Evolutionary conservation across 202 grass and related monocot genomes (phyloP).

Genomic region (Carex arenaria): DNA sequence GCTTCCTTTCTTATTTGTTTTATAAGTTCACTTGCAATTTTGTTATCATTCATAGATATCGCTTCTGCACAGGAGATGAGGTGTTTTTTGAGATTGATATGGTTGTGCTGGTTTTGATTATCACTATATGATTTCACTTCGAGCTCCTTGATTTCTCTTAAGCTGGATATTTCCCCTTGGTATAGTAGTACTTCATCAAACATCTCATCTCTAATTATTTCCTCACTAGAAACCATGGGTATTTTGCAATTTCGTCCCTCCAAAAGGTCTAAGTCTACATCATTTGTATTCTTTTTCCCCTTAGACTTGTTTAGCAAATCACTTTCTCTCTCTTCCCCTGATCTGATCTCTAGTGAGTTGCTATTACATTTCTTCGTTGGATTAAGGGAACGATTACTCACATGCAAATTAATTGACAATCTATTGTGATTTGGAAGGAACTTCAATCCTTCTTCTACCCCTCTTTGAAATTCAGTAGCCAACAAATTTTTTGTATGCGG

Average conservation of each 20-base stretch:
- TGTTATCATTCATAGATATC: constrained; percentile 34
- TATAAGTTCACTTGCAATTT: constrained; percentile 31
- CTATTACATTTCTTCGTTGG: neutral
- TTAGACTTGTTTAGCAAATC: neutral
- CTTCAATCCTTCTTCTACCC: constrained; percentile 33
- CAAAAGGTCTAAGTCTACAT: constrained; percentile 23
- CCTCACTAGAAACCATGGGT: constrained; percentile 13
- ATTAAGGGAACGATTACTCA: neutral
- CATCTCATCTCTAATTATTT: constrained; percentile 33
- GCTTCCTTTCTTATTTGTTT: constrained; percentile 35
- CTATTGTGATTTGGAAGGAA: constrained; percentile 25
- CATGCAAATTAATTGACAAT: neutral
- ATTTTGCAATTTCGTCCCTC: constrained; percentile 34
- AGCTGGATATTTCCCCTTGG: neutral
- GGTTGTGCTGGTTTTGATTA: constrained; percentile 32
- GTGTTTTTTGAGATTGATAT: constrained; percentile 40
- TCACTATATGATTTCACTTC: constrained; percentile 11
- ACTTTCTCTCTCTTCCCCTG: neutral
- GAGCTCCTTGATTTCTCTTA: constrained; percentile 16
- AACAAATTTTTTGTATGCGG: neutral
- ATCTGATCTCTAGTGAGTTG: neutral
- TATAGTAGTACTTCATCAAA: constrained; percentile 43
- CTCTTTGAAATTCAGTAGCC: constrained; percentile 17
- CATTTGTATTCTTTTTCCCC: neutral
- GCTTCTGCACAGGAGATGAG: constrained; percentile 55